Evolutionary conservation across 495 filamentous ascomycete species (phyloP).

Genomic region (Penicillium samsonianum): DNA sequence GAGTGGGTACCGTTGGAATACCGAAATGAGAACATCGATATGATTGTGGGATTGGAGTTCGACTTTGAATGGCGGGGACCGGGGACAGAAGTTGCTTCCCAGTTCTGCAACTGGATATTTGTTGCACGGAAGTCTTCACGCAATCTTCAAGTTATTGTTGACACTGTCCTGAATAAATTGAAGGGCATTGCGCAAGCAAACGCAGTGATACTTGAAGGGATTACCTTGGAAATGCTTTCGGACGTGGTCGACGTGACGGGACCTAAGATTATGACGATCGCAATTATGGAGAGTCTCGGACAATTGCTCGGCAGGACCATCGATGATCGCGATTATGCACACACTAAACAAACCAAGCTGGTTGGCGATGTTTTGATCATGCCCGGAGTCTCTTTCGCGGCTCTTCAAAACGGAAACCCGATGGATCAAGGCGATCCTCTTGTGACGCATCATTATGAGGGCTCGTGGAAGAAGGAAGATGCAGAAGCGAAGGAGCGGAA

Average conservation of each 20-base stretch:
- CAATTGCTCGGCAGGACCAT: constrained; percentile 23
- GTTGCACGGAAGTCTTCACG: constrained; percentile 31
- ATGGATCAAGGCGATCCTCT: constrained; percentile 31
- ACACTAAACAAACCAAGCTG: constrained; percentile 34
- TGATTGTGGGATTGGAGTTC: constrained; percentile 49
- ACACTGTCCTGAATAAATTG: constrained; percentile 33
- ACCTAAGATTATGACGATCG: constrained; percentile 41
- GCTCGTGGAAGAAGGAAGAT: constrained; percentile 35
- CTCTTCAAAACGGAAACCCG: constrained; percentile 30
- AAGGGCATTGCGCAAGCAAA: constrained; percentile 30
- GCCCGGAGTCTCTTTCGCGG: constrained; percentile 44
- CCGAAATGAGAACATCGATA: constrained; percentile 30
- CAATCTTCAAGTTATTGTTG: constrained; percentile 36
- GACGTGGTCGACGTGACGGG: constrained; percentile 47
- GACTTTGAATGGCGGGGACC: constrained; percentile 38
- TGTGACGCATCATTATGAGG: constrained; percentile 38
- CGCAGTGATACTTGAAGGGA: constrained; percentile 24
- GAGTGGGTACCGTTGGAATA: constrained; percentile 56
- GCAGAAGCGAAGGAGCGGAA: constrained; percentile 20
- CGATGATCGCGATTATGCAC: constrained; percentile 27
- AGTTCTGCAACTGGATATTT: constrained; percentile 48
- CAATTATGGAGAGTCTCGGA: constrained; percentile 34
- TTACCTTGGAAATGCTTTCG: constrained; percentile 31
- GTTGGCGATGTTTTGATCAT: constrained; percentile 45
- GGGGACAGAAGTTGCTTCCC: constrained; percentile 33